Evolutionary conservation across 768 basidiomycete genomes (phyloP).

Genomic region (Pulveroboletus sp.): DNA sequence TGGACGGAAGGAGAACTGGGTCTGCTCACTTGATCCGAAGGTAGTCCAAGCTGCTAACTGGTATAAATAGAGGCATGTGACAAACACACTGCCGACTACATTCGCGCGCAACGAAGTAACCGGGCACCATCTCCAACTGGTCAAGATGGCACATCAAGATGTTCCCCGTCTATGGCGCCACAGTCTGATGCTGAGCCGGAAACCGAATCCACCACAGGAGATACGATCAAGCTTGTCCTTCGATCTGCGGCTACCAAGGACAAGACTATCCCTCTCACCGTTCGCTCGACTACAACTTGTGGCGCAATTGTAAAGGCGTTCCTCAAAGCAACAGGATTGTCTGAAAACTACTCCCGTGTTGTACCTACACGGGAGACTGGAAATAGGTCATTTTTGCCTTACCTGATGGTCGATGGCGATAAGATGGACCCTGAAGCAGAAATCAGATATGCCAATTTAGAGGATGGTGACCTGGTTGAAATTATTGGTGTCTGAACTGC

Average conservation of each 20-base stretch:
- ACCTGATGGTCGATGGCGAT: constrained; percentile 66
- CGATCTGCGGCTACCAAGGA: constrained; percentile 48
- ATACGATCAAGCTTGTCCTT: constrained; percentile 61
- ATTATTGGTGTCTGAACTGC: constrained; percentile 50
- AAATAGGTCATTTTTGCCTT: constrained; percentile 25
- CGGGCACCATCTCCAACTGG: constrained; percentile 22
- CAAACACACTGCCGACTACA: constrained; percentile 56
- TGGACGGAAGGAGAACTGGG: constrained; percentile 68
- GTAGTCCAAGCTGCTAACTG: constrained; percentile 6
- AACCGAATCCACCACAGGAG: constrained; percentile 34
- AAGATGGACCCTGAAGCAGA: constrained; percentile 52
- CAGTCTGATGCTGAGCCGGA: constrained; percentile 30
- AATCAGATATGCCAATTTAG: constrained; percentile 66
- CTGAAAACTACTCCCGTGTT: constrained; percentile 43
- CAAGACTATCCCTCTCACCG: constrained; percentile 59
- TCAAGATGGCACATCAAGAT: constrained; percentile 1
- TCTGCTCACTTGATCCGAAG: constrained; percentile 28
- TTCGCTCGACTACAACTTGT: constrained; percentile 72
- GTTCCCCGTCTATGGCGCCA: constrained; percentile 19
- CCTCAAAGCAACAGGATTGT: constrained; percentile 61
- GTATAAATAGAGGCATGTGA: constrained; percentile 57
- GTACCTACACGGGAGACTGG: constrained; percentile 35
- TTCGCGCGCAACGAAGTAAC: constrained; percentile 39
- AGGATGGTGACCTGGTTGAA: constrained; percentile 79
- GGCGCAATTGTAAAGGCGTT: constrained; percentile 73